phyloP scores from a whole-genome alignment of 495 filamentous ascomycete species.

The Xylaria grammica region DNA sequence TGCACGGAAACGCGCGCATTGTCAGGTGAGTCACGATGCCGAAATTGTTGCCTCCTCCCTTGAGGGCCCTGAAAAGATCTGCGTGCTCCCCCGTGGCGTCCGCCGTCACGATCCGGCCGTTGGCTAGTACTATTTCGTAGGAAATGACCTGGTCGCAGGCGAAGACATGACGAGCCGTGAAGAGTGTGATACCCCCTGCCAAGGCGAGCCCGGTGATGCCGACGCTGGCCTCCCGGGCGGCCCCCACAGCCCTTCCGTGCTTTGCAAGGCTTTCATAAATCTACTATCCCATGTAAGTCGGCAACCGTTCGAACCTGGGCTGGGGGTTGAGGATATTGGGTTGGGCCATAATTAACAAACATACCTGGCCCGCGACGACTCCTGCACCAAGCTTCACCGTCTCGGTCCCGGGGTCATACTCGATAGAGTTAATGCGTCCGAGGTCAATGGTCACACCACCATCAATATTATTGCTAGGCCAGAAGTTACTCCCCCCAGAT shows the following conservation, averaged over 20 bases:
- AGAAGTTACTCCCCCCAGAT: constrained; percentile 58
- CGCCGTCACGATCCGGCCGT: constrained; percentile 41
- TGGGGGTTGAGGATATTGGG: too few relatives aligned
- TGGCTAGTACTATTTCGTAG: constrained; percentile 56
- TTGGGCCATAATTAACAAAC: too few relatives aligned
- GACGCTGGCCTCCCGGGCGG: constrained; percentile 59
- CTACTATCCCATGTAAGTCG: too few relatives aligned
- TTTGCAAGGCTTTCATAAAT: constrained; percentile 57
- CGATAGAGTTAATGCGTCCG: constrained; percentile 46
- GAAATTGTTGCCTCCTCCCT: constrained; percentile 65
- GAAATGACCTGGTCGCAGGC: constrained; percentile 56
- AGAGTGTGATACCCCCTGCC: constrained; percentile 61
- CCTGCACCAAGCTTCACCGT: constrained; percentile 48
- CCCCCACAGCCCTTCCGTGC: constrained; percentile 53
- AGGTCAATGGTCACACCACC: constrained; percentile 64
- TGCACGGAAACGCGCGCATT: constrained; percentile 51
- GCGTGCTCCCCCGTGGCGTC: constrained; percentile 21
- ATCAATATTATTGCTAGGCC: constrained; percentile 49
- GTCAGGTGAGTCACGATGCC: constrained; percentile 65
- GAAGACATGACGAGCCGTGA: constrained; percentile 53
- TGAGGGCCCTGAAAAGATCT: constrained; percentile 61
- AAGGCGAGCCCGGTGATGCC: constrained; percentile 64
- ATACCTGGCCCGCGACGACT: too few relatives aligned
- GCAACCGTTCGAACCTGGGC: too few relatives aligned
- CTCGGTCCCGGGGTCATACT: constrained; percentile 38